phyloP scores from a whole-genome alignment of 2,329 filamentous ascomycete species.

The Microsporum canis region DNA sequence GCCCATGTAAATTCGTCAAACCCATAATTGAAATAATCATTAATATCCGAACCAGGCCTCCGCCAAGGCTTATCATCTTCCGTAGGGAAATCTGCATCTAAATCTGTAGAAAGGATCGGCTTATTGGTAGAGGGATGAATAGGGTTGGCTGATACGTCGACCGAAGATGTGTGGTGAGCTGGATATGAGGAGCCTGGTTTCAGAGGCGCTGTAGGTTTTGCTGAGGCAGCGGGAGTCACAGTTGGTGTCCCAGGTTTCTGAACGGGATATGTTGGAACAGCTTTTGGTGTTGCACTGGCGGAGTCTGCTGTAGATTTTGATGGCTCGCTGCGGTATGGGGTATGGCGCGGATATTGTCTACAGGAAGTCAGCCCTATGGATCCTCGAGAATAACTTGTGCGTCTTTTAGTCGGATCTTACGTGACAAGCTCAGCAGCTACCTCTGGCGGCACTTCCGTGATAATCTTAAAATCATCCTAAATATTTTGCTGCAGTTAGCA shows the following conservation, averaged over 20 bases:
- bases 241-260: slow-evolving; percentile 22
- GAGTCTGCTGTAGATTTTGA: neutral
- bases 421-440: slow-evolving; percentile 24
- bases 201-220: slow-evolving; percentile 32
- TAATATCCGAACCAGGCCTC: slow-evolving; percentile 83
- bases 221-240: slow-evolving; percentile 23
- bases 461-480: slow-evolving; percentile 41
- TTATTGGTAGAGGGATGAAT: slow-evolving; percentile 62
- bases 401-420: neutral
- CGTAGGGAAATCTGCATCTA: slow-evolving; percentile 58
- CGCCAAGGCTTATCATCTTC: slow-evolving; percentile 88
- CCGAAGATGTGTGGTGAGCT: slow-evolving; percentile 60
- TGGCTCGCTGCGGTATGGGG: slow-evolving; percentile 27
- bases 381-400: neutral
- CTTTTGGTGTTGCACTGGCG: slow-evolving; percentile 18
- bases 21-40: slow-evolving; percentile 97
- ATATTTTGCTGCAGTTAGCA: neutral
- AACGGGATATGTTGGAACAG: slow-evolving; percentile 25
- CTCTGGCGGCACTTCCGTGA: slow-evolving; percentile 37
- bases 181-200: slow-evolving; percentile 53
- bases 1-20: slow-evolving; percentile 99
- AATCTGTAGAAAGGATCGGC: slow-evolving; percentile 69
- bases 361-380: slow-evolving; percentile 8
- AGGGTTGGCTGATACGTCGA: slow-evolving; percentile 76
- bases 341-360: slow-evolving; percentile 32